Evolutionary conservation across 177 flowering plant genomes (phyloP).

Genomic region (Vitis hybrid): DNA sequence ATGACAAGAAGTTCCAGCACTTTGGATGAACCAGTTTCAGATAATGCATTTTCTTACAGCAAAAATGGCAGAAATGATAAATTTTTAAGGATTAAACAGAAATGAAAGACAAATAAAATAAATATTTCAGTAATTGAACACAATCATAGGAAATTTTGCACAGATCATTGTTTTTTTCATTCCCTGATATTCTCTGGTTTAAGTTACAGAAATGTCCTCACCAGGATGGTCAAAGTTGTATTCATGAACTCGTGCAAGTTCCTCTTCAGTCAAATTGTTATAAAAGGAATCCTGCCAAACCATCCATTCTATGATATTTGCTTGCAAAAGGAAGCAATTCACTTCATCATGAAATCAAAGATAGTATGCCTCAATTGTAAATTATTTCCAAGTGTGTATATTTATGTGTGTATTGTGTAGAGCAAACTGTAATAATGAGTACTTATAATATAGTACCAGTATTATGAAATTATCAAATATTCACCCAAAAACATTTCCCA

Average conservation of each 20-base stretch:
- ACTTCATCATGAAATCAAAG: background rate
- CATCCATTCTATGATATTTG: background rate
- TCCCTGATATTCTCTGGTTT: background rate
- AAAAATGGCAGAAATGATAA: background rate
- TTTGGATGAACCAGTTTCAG: no score
- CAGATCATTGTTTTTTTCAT: background rate
- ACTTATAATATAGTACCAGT: no score
- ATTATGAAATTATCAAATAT: no score
- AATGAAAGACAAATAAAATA: background rate
- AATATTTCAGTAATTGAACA: background rate
- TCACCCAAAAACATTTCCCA: background rate
- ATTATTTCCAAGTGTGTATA: no score
- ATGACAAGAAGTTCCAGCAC: no score
- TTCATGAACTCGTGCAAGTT: slow-evolving; percentile 70
- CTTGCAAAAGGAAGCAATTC: background rate
- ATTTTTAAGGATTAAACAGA: no score
- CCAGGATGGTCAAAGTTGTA: slow-evolving; percentile 98
- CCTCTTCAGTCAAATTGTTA: slow-evolving; percentile 70
- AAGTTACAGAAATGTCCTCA: slow-evolving; percentile 24
- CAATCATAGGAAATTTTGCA: background rate
- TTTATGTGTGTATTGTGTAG: no score
- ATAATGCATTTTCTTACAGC: background rate
- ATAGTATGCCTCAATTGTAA: no score
- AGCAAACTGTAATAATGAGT: no score
- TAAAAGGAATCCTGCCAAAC: slow-evolving; percentile 84